These are phyloP conservation scores for Colletotrichum abscissum DNA, from an alignment of 2,329 filamentous ascomycete species.

Conservation along the genomic window DNA sequence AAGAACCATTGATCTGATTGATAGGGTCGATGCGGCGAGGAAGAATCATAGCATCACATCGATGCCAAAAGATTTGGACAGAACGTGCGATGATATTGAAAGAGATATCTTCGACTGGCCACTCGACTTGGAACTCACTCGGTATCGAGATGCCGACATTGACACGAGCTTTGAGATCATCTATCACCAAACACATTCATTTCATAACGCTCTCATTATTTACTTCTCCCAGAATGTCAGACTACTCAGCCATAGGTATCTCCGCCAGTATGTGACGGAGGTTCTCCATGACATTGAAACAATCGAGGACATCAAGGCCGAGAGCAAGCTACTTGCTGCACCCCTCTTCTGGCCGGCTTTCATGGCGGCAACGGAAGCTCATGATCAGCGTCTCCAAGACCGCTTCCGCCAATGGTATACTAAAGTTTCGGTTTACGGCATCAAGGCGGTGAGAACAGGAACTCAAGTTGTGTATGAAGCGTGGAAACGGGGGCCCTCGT, in stretches of 20 bases:
- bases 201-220: constrained; percentile 42
- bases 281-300: constrained; percentile 38
- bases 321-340: constrained; percentile 36
- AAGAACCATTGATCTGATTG: constrained; percentile 22
- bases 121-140: not conserved
- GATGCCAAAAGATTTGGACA: not conserved
- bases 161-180: constrained; percentile 29
- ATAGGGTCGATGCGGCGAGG: not conserved
- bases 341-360: constrained; percentile 41
- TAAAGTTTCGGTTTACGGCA: constrained; percentile 36
- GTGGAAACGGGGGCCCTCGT: constrained; percentile 35
- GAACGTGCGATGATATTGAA: constrained; percentile 21
- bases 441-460: constrained; percentile 39
- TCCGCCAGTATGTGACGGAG: constrained; percentile 35
- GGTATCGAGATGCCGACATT: not conserved
- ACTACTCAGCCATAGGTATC: constrained; percentile 35
- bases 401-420: constrained; percentile 39
- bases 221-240: constrained; percentile 40
- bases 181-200: constrained; percentile 33
- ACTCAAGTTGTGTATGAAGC: constrained; percentile 38
- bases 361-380: constrained; percentile 39
- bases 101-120: constrained; percentile 33
- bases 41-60: not conserved
- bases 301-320: constrained; percentile 39
- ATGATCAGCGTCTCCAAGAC: constrained; percentile 35